Base-by-base conservation (phyloP, 2,329 filamentous ascomycete genomes). In the Colletotrichum trifolii region DNA sequence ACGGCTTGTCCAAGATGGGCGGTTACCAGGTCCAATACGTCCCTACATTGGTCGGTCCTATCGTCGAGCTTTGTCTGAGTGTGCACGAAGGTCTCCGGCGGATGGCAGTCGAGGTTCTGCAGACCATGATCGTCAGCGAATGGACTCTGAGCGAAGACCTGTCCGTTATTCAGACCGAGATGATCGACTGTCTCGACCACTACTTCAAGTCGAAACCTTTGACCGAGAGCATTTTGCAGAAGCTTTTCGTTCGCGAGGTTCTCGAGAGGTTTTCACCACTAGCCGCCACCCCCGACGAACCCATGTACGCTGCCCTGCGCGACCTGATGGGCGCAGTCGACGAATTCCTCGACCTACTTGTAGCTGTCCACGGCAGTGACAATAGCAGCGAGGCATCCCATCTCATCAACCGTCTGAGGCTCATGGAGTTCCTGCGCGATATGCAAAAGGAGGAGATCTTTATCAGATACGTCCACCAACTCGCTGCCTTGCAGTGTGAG, bases 1-100 rank as follows among this genome's bases (percentile, higher is more conserved):
- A 94, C 73, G 91, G 91, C 1, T 81, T 98, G 60, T 83, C 87
- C 58, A 94, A 91, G 75, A 91, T 98, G 83, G 96, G 96, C 63
- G 96, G 96, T 1, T 99, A 97, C 73, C 96, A 99, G 78, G 96
- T 99, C 17, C 96, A 98, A 79, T 99, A 98, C 76, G 96, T 99
- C 36, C 96, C 96, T 6, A 90, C 91, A 11, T 85, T 99, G 6
- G 94, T 99, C 8, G 91, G 91, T 1, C 94, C 94, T 0, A 96
- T 98, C 54, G 92, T 98, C 33, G 93, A 96, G 77, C 85, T 99
- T 9, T 99, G 96, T 74, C 84, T 99, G 60, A 98, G 95, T 73
- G 94, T 98, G 4, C 96, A 99, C 70, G 93, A 97, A 75, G 94
- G 94, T 4, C 82, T 99, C 61, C 88, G 96, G 66, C 89, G 88